Conservation (phyloP, 2,329 filamentous ascomycete genomes). For the Sclerotinia sclerotiorum region DNA sequence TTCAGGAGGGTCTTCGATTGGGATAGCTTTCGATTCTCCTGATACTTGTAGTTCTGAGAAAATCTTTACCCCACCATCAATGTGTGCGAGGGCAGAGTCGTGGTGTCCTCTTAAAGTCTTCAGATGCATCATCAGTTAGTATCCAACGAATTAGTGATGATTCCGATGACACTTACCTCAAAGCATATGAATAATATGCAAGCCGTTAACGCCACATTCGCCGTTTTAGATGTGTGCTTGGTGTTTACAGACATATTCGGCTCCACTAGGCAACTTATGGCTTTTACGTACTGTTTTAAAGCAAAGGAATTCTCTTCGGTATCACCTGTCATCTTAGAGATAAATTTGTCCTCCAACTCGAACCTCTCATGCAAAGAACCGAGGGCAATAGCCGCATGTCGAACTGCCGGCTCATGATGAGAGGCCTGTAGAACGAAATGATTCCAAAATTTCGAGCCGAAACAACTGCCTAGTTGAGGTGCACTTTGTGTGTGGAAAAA, state of each 20-base stretch:
- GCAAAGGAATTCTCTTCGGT: constrained; percentile 26
- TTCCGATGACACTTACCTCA: constrained; percentile 24
- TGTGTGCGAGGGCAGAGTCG: constrained; percentile 27
- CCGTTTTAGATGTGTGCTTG: constrained; percentile 20
- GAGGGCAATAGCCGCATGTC: constrained; percentile 30
- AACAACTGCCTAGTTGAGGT: constrained; percentile 62
- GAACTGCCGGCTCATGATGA: constrained; percentile 44
- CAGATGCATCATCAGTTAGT: neutral
- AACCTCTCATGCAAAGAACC: constrained; percentile 30
- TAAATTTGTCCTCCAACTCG: constrained; percentile 16
- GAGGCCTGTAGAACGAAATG: constrained; percentile 60
- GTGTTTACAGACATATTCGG: constrained; percentile 27
- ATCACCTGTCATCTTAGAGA: neutral
- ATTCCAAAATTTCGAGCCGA: constrained; percentile 63
- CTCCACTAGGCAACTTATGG: constrained; percentile 25
- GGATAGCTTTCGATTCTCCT: neutral
- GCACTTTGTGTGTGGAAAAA: constrained; percentile 60
- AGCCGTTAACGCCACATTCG: constrained; percentile 28
- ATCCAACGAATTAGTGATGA: neutral
- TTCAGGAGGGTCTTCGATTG: neutral
- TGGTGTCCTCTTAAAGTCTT: constrained; percentile 29
- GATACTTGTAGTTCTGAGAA: constrained; percentile 25
- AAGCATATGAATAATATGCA: constrained; percentile 33
- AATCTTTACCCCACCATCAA: constrained; percentile 28
- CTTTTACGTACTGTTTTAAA: constrained; percentile 27